phyloP scores from a whole-genome alignment of 2,329 filamentous ascomycete genomes.

The Sclerotinia borealis region DNA sequence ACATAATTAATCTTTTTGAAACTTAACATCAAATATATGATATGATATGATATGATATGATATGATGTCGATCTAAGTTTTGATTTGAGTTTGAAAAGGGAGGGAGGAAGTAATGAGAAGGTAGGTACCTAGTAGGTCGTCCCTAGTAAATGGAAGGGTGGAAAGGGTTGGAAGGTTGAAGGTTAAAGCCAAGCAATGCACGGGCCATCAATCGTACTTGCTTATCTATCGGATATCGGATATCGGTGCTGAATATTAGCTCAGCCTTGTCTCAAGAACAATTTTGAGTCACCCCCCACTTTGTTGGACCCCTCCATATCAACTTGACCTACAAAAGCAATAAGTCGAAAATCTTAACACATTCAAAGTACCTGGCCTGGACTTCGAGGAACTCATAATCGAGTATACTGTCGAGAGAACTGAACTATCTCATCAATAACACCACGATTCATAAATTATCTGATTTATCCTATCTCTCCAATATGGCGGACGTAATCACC shows the following conservation, averaged over 20 bases:
- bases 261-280: not conserved
- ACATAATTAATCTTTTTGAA: conserved; percentile 27
- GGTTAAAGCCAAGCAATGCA: not conserved
- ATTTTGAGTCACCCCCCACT: conserved; percentile 1
- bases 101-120: not conserved
- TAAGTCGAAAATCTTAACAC: not conserved
- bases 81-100: not conserved
- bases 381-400: not conserved
- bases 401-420: not conserved
- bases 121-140: not conserved
- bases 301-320: not conserved
- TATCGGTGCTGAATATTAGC: not conserved
- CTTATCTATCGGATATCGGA: not conserved
- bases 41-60: too few relatives aligned
- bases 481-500: conserved; percentile 42
- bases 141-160: too few relatives aligned
- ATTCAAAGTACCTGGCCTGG: not conserved
- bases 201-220: not conserved
- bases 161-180: too few relatives aligned
- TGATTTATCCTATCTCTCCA: not conserved
- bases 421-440: too few relatives aligned
- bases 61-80: not conserved
- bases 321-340: not conserved
- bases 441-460: not conserved
- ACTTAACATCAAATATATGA: conserved; percentile 20